Conservation (phyloP, 257 asterid species). For the Rhazya stricta region DNA sequence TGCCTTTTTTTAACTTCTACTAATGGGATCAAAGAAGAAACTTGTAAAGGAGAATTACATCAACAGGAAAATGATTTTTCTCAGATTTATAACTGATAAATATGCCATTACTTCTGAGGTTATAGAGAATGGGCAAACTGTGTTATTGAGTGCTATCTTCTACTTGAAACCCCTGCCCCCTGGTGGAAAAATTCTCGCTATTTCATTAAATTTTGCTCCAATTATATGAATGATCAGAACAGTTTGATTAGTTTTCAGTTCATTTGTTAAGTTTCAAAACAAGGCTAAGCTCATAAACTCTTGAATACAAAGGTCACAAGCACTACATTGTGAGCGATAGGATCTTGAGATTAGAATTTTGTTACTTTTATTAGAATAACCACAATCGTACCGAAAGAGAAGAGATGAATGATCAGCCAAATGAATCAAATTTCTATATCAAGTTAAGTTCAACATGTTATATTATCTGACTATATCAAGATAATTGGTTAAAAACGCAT, state of each 20-base stretch:
- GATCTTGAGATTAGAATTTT: not conserved
- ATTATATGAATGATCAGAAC: not conserved
- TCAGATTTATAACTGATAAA: not conserved
- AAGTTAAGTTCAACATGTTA: not conserved
- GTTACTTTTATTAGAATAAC: not conserved
- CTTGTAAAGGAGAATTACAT: not conserved
- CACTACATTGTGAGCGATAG: not conserved
- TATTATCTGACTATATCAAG: too few relatives aligned
- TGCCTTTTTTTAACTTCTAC: not conserved
- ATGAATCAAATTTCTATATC: not conserved
- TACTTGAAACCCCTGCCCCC: not conserved
- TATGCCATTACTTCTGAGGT: not conserved
- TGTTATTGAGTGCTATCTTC: not conserved
- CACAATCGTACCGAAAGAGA: not conserved
- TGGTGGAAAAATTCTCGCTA: not conserved
- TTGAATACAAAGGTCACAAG: not conserved
- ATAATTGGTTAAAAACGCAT: not conserved
- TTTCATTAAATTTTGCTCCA: not conserved
- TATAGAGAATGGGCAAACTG: not conserved
- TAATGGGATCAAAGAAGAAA: not conserved
- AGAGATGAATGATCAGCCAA: not conserved
- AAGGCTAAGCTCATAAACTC: not conserved
- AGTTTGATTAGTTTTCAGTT: not conserved
- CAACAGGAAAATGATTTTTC: not conserved
- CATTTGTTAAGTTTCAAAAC: not conserved